Base-by-base conservation (phyloP, 1,139 yeast genomes). In the Diutina catenulata region DNA sequence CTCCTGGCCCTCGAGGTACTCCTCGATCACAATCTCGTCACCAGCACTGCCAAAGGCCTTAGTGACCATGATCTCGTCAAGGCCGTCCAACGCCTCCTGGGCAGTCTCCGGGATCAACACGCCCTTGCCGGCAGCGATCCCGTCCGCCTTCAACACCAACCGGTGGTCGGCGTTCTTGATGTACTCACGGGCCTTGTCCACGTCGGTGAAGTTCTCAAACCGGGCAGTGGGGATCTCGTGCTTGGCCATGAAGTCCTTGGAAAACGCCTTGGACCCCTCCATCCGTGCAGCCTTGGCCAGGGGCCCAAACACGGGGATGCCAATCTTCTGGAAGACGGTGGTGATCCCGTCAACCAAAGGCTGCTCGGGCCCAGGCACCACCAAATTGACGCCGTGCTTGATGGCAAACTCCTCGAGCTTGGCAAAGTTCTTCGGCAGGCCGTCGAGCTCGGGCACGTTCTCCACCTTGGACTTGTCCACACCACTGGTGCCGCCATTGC, bases 81-180 rank as follows among this genome's bases (percentile, higher is more conserved):
- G 70, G 10, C 95, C 97, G 27, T 67, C 76, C 44, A 75, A 62
- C 3, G 97, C 97, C 63, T 91, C 97, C 48, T 80, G 76, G 49
- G 77, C 81, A 41, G 76, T 70, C 41, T 77, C 71, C 39, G 99
- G 98, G 50, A 93, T 87, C 57, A 93, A 66, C 22, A 93, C 99
- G 49, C 99, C 99, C 60, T 93, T 93, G 45, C 99, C 99, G 25
- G 95, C 98, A 41, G 99, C 99, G 47, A 93, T 76, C 40, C 99
- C 99, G 39, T 93, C 91, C 10, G 98, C 98, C 65, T 93, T 93
- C 57, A 93, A 78, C 32, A 93, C 99, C 38, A 93, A 78, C 46
- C 79, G 74, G 59, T 82, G 82, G 55, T 79, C 74, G 35, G 80
- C 72, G 28, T 69, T 53, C 45, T 70, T 65, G 42, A 93, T 68